These are phyloP conservation scores for Malassezia yamatoensis DNA, from an alignment of 1,284 basidiomycete genomes.

Conservation along the genomic window DNA sequence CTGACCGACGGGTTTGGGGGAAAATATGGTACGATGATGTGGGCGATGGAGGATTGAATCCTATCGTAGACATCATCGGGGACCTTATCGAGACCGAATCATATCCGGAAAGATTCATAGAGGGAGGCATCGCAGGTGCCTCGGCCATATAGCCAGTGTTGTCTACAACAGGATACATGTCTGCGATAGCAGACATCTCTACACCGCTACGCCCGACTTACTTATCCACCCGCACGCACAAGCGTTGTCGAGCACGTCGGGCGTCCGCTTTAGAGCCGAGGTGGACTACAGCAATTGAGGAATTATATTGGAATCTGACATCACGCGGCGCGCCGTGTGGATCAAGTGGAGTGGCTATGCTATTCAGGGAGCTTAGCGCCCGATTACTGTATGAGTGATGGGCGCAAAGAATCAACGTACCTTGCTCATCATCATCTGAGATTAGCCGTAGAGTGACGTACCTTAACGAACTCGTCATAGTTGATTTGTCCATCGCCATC, in stretches of 20 bases:
- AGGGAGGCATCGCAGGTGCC: neutral
- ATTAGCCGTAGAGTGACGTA: slow-evolving; percentile 32
- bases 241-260: neutral
- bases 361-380: too few relatives aligned
- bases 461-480: slow-evolving; percentile 58
- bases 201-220: neutral
- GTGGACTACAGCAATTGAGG: too few relatives aligned
- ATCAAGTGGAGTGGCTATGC: too few relatives aligned
- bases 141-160: neutral
- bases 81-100: neutral
- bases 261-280: neutral
- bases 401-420: neutral
- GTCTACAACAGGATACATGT: neutral
- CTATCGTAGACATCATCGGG: neutral
- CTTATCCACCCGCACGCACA: neutral
- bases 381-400: too few relatives aligned
- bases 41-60: neutral
- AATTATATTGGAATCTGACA: too few relatives aligned
- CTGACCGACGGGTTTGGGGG: neutral
- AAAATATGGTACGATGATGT: neutral
- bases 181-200: slow-evolving; percentile 2
- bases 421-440: slow-evolving; percentile 46
- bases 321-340: too few relatives aligned
- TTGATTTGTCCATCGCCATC: slow-evolving; percentile 74
- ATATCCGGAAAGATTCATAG: neutral